phyloP scores from a whole-genome alignment of 495 filamentous ascomycete species.

The Penicillium lividum region DNA sequence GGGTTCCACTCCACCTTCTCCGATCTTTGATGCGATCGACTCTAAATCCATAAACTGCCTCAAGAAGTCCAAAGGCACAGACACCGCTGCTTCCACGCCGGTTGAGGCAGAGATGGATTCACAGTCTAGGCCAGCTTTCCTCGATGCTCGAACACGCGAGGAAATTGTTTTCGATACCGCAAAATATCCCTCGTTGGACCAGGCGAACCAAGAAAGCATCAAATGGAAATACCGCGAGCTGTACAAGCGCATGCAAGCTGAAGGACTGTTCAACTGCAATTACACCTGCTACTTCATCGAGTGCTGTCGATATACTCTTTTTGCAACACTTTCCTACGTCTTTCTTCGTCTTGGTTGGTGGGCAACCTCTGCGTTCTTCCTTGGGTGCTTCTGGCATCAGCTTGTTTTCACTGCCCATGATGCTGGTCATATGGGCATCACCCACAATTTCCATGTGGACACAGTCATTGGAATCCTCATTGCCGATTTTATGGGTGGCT shows the following conservation, averaged over 20 bases:
- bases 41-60: slow-evolving; percentile 35
- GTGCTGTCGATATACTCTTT: slow-evolving; percentile 66
- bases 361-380: slow-evolving; percentile 66
- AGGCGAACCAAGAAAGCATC: slow-evolving; percentile 73
- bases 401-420: slow-evolving; percentile 95
- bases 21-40: slow-evolving; percentile 62
- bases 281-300: slow-evolving; percentile 83
- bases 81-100: slow-evolving; percentile 39
- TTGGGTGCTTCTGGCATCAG: slow-evolving; percentile 93
- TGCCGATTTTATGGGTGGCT: slow-evolving; percentile 84
- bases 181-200: slow-evolving; percentile 81
- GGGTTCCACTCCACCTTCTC: slow-evolving; percentile 51
- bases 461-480: slow-evolving; percentile 86
- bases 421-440: slow-evolving; percentile 97
- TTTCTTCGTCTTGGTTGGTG: slow-evolving; percentile 76
- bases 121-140: slow-evolving; percentile 56
- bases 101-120: slow-evolving; percentile 22
- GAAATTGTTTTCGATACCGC: slow-evolving; percentile 74
- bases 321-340: slow-evolving; percentile 65
- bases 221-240: slow-evolving; percentile 77
- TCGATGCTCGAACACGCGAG: slow-evolving; percentile 73
- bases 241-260: slow-evolving; percentile 66
- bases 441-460: slow-evolving; percentile 81
- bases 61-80: slow-evolving; percentile 33
- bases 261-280: slow-evolving; percentile 82